These are phyloP conservation scores for Gaillardinia entomophila DNA, from an alignment of 805 yeast genomes.

Conservation along the genomic window DNA sequence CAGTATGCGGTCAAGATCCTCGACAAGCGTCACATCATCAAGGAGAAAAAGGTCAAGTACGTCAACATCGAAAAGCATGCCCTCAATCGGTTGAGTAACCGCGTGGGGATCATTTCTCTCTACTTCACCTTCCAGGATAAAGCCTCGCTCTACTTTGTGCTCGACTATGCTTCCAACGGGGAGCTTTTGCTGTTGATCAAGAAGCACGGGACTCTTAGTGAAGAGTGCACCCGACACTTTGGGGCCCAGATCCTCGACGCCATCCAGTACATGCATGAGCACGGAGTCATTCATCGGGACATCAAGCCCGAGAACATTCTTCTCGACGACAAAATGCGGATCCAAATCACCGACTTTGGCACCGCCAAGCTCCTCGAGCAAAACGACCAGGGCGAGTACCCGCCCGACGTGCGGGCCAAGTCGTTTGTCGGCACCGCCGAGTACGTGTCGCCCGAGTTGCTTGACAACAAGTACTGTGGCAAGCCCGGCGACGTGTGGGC, in stretches of 20 bases:
- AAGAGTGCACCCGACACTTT: constrained; percentile 61
- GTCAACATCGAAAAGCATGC: constrained; percentile 82
- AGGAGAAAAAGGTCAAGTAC: constrained; percentile 78
- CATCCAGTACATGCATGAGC: constrained; percentile 61
- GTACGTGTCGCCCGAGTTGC: constrained; percentile 74
- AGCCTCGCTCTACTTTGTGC: constrained; percentile 62
- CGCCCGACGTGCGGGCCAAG: constrained; percentile 62
- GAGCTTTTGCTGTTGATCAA: constrained; percentile 66
- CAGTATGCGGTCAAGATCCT: constrained; percentile 72
- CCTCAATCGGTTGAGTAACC: constrained; percentile 56
- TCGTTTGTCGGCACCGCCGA: constrained; percentile 87
- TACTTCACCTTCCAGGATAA: constrained; percentile 80
- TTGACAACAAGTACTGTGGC: constrained; percentile 66
- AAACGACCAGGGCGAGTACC: constrained; percentile 42
- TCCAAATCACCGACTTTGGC: constrained; percentile 79
- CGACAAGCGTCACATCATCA: constrained; percentile 71
- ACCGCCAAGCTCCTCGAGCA: constrained; percentile 71
- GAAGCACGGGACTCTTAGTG: constrained; percentile 64
- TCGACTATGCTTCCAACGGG: constrained; percentile 78
- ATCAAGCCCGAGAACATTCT: constrained; percentile 79
- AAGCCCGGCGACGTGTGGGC: constrained; percentile 61
- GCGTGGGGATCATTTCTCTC: constrained; percentile 61
- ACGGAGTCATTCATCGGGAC: constrained; percentile 77
- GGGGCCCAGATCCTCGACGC: constrained; percentile 74
- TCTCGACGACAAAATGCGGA: constrained; percentile 52